Evolutionary conservation across 2,329 filamentous ascomycete genomes (phyloP).

Genomic region (Phialocephala subalpina): DNA sequence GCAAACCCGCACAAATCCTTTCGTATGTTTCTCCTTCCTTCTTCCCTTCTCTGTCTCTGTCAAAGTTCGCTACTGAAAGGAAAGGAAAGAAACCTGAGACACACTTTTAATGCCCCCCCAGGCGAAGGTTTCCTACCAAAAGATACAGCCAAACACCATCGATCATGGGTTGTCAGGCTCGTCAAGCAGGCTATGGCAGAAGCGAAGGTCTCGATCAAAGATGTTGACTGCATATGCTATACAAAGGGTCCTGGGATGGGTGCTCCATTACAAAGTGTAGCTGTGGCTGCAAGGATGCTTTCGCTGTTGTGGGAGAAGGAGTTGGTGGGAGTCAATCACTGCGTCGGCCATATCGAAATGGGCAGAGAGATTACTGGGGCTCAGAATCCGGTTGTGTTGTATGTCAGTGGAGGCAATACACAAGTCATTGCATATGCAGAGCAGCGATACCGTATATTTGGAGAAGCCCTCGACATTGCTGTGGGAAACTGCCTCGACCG

Average conservation of each 20-base stretch:
- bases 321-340: constrained; percentile 97
- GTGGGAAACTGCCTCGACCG: constrained; percentile 97
- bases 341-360: constrained; percentile 99
- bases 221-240: constrained; percentile 94
- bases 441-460: constrained; percentile 95
- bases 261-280: constrained; percentile 86
- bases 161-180: constrained; percentile 82
- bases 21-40: constrained; percentile 49
- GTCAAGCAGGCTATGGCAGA: constrained; percentile 80
- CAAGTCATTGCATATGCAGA: constrained; percentile 98
- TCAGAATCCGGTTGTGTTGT: constrained; percentile 90
- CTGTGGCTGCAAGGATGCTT: constrained; percentile 83
- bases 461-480: constrained; percentile 95
- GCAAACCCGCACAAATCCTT: constrained; percentile 70
- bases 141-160: constrained; percentile 93
- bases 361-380: constrained; percentile 91
- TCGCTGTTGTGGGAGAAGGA: constrained; percentile 85
- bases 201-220: constrained; percentile 65
- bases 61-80: background rate
- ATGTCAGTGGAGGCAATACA: constrained; percentile 95
- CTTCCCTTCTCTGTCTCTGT: background rate
- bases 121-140: constrained; percentile 96
- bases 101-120: constrained; percentile 91
- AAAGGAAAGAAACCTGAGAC: constrained; percentile 73
- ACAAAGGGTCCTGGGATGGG: constrained; percentile 98